These are phyloP conservation scores for Neofusicoccum parvum DNA, from an alignment of 2,329 filamentous ascomycete species.

Conservation along the genomic window DNA sequence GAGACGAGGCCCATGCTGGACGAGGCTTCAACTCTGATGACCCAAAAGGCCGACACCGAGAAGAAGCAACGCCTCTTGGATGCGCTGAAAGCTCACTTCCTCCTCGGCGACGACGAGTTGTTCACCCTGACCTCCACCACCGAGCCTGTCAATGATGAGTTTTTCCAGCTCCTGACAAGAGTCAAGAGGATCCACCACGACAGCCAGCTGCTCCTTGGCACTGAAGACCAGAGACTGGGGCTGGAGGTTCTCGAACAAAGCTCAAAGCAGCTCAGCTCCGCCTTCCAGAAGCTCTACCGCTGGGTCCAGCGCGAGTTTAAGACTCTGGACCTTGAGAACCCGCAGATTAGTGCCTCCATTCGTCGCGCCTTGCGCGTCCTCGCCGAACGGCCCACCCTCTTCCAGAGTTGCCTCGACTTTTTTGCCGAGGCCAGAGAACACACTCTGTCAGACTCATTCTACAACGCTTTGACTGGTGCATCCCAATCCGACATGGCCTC, in stretches of 20 bases:
- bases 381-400: conserved; percentile 84
- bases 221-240: conserved; percentile 85
- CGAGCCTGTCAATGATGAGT: conserved; percentile 81
- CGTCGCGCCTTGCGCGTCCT: conserved; percentile 81
- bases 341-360: conserved; percentile 84
- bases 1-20: conserved; percentile 74
- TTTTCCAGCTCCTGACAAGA: conserved; percentile 75
- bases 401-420: conserved; percentile 90
- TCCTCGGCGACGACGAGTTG: conserved; percentile 79
- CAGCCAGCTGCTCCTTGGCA: conserved; percentile 84
- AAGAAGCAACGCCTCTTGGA: conserved; percentile 76
- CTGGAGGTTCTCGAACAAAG: conserved; percentile 90
- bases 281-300: conserved; percentile 92
- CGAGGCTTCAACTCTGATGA: conserved; percentile 74
- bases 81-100: conserved; percentile 79
- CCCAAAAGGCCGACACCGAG: conserved; percentile 73
- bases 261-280: conserved; percentile 81
- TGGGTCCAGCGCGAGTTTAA: conserved; percentile 97
- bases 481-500: conserved; percentile 58
- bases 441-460: conserved; percentile 85
- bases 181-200: conserved; percentile 87
- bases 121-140: conserved; percentile 74
- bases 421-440: conserved; percentile 90
- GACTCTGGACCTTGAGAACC: conserved; percentile 87
- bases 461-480: conserved; percentile 79